phyloP scores from a whole-genome alignment of 2,329 filamentous ascomycete species.

The Polychaeton citri region DNA sequence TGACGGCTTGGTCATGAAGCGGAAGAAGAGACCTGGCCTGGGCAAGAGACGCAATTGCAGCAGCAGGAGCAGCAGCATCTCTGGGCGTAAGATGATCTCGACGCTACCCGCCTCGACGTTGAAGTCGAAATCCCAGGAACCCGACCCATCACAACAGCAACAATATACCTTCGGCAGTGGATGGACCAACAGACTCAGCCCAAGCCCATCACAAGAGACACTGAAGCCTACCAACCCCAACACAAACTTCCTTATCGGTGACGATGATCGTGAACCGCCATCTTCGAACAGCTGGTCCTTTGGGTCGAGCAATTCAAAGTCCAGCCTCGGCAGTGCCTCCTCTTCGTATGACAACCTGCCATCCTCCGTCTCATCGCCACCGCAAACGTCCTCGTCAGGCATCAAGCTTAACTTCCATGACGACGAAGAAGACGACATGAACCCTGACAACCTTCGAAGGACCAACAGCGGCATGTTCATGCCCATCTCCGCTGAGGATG shows the following conservation, averaged over 20 bases:
- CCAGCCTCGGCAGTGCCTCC: constrained; percentile 11
- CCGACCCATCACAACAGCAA: constrained; percentile 36
- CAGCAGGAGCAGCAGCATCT: constrained; percentile 38
- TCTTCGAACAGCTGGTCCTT: constrained; percentile 16
- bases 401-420: constrained; percentile 31
- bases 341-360: not conserved
- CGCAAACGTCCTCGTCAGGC: not conserved
- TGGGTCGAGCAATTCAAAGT: constrained; percentile 20
- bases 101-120: constrained; percentile 77
- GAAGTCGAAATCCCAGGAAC: constrained; percentile 69
- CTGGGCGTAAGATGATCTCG: constrained; percentile 65
- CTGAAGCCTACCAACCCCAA: constrained; percentile 57
- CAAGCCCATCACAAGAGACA: constrained; percentile 73
- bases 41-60: constrained; percentile 25
- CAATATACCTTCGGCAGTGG: constrained; percentile 31
- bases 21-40: constrained; percentile 38
- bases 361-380: not conserved
- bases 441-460: constrained; percentile 48
- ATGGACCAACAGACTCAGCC: constrained; percentile 38
- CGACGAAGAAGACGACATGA: constrained; percentile 34
- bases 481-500: constrained; percentile 58
- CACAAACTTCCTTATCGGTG: constrained; percentile 46
- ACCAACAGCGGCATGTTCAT: constrained; percentile 85
- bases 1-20: constrained; percentile 65
- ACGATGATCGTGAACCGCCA: constrained; percentile 10